Conservation (phyloP, 2,329 filamentous ascomycete species). For the Pseudonectria foliicola region DNA sequence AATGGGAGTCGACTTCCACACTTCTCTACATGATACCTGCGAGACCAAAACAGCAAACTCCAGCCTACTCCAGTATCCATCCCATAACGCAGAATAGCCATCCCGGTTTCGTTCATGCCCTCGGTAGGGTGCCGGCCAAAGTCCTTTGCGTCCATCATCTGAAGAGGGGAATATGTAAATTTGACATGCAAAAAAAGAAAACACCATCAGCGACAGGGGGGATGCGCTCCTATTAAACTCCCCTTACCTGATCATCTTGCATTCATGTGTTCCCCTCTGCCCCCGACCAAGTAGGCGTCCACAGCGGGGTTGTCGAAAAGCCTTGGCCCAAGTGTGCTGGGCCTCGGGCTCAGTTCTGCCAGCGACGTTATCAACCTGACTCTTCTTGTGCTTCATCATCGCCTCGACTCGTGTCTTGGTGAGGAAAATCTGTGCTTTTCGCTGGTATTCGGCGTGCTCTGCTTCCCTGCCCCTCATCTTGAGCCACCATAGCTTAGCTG, state of each 20-base stretch:
- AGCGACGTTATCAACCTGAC: conserved; percentile 13
- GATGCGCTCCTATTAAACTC: too few relatives aligned
- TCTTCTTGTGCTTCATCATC: conserved; percentile 20
- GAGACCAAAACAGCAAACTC: neutral
- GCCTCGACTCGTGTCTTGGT: conserved; percentile 29
- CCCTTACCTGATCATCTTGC: too few relatives aligned
- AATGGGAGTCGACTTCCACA: too few relatives aligned
- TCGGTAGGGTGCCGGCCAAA: neutral
- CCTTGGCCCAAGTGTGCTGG: conserved; percentile 17
- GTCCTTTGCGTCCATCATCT: too few relatives aligned
- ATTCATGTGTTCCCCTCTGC: too few relatives aligned
- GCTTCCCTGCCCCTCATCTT: conserved; percentile 42
- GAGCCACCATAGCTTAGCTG: conserved; percentile 51
- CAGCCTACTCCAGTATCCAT: neutral
- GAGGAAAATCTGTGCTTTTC: conserved; percentile 39
- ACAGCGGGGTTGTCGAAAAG: too few relatives aligned
- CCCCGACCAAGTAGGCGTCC: too few relatives aligned
- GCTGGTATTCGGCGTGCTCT: conserved; percentile 39
- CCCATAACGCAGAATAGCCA: neutral
- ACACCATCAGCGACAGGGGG: too few relatives aligned
- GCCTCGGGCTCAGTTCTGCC: conserved; percentile 15
- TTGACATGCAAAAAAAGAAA: too few relatives aligned
- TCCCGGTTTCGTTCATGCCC: neutral
- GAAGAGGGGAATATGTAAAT: too few relatives aligned
- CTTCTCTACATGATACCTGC: too few relatives aligned